Evolutionary conservation across 2,329 filamentous ascomycete species (phyloP), one percentile per base, ranked within the genome.

Genomic region (Penicillium occitanis): DNA sequence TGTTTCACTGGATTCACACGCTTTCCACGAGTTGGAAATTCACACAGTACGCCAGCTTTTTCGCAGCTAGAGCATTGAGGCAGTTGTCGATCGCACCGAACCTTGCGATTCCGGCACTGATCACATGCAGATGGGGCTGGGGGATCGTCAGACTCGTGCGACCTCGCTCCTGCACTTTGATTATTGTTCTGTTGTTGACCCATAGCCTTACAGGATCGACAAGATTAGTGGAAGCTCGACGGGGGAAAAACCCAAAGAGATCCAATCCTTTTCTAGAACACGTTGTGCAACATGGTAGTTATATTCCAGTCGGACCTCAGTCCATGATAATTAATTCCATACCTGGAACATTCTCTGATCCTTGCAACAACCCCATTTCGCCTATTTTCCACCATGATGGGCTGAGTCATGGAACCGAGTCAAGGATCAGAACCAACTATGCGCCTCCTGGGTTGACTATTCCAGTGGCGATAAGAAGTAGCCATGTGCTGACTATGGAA

Each of bases 1-100:
- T 55, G 50, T 55, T 55, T 55, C 50, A 55, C 50, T 25, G 50
- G 50, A 55, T 55, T 55, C 22, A 55, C 25, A 4, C 50, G 50
- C 50, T 55, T 55, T 55, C 50, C 50, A 33, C 50, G 50, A 55
- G 50, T 55, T 55, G 50, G 50, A 30, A 55, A 55, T 55, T 55
- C 50, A 28, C 50, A 55, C 50, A 55, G 50, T 30, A 55, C 50
- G 10, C 50, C 50, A 55, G 50, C 50, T 55, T 55, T 55, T 55
- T 55, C 50, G 50, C 50, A 55, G 25, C 50, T 55, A 55, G 50
- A 55, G 22, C 50, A 55, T 55, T 55, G 50, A 30, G 50, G 50
- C 11, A 55, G 11, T 28, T 55, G 50, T 55, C 50, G 22, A 30
- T 55, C 50, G 25, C 50, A 55, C 22, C 50, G 50, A 55, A 55